These are phyloP conservation scores for Tricholoma matsutake DNA, from an alignment of 768 basidiomycete genomes.

Conservation along the genomic window DNA sequence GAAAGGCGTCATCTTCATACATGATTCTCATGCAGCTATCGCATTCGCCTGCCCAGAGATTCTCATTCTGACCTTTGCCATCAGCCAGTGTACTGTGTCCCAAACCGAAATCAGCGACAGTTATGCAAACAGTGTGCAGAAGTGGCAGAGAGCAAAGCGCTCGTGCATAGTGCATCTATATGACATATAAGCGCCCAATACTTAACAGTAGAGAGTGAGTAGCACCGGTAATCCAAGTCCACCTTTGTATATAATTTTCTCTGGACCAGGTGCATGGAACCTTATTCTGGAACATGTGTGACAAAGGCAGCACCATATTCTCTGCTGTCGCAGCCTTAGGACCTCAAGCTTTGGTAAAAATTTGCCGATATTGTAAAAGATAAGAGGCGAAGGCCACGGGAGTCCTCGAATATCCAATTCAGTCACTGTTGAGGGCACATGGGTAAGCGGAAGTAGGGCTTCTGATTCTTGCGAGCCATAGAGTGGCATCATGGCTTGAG, in stretches of 20 bases:
- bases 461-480: slow-evolving; percentile 13
- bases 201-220: not conserved
- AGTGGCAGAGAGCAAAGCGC: slow-evolving; percentile 18
- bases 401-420: slow-evolving; percentile 31
- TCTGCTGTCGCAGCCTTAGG: slow-evolving; percentile 23
- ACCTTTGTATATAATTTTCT: slow-evolving; percentile 26
- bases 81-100: slow-evolving; percentile 18
- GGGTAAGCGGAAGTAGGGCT: slow-evolving; percentile 21
- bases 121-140: slow-evolving; percentile 30
- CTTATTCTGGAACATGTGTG: slow-evolving; percentile 27
- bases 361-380: slow-evolving; percentile 18
- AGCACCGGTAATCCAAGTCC: slow-evolving; percentile 35
- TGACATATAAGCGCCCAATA: not conserved
- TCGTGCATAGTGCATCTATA: slow-evolving; percentile 33
- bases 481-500: slow-evolving; percentile 10
- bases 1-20: slow-evolving; percentile 31
- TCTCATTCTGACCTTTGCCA: slow-evolving; percentile 13
- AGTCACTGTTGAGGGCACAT: slow-evolving; percentile 21
- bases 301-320: slow-evolving; percentile 36
- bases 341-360: slow-evolving; percentile 22
- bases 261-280: slow-evolving; percentile 23
- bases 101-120: slow-evolving; percentile 24
- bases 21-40: slow-evolving; percentile 34
- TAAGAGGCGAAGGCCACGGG: slow-evolving; percentile 29
- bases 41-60: slow-evolving; percentile 38